Evolutionary conservation across 139 green algal species (phyloP).

Genomic region (Parachlorella kessleri): DNA sequence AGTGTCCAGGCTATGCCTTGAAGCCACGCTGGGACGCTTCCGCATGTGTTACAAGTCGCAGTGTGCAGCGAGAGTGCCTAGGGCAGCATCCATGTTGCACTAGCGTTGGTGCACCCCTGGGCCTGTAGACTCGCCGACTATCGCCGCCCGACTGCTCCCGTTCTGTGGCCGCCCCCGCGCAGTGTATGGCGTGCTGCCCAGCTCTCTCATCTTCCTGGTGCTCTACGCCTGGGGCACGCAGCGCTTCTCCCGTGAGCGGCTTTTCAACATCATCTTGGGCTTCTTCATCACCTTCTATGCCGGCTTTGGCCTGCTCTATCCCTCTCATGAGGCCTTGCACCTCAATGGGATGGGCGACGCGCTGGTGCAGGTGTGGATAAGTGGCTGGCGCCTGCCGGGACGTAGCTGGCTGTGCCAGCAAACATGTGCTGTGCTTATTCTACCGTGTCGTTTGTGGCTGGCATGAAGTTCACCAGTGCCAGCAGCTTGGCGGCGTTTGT

Average conservation of each 20-base stretch:
- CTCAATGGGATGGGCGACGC: conserved; percentile 51
- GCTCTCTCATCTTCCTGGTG: conserved; percentile 85
- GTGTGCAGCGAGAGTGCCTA: too few species aligned
- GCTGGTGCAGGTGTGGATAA: conserved; percentile 21
- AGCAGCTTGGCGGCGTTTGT: too few species aligned
- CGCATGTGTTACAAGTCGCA: too few species aligned
- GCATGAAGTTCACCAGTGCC: too few species aligned
- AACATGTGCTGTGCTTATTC: too few species aligned
- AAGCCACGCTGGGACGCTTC: too few species aligned
- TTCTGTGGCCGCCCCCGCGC: not conserved
- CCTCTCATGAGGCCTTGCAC: conserved; percentile 80
- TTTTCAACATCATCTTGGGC: conserved; percentile 91
- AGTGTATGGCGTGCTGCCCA: conserved; percentile 92
- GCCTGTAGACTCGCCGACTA: not conserved
- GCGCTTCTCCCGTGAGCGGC: conserved; percentile 52
- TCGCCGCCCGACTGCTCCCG: not conserved
- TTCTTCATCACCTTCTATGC: conserved; percentile 86
- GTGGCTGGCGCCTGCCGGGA: too few species aligned
- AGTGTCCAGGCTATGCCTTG: too few species aligned
- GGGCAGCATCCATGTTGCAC: too few species aligned
- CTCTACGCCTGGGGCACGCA: conserved; percentile 65
- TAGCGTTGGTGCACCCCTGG: too few species aligned
- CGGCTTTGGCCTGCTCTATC: conserved; percentile 85
- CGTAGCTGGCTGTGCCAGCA: too few species aligned
- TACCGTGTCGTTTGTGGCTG: too few species aligned